These are phyloP conservation scores for Gamsiella multidivaricata DNA, from an alignment of 192 early-diverging fungal genomes.

Conservation along the genomic window DNA sequence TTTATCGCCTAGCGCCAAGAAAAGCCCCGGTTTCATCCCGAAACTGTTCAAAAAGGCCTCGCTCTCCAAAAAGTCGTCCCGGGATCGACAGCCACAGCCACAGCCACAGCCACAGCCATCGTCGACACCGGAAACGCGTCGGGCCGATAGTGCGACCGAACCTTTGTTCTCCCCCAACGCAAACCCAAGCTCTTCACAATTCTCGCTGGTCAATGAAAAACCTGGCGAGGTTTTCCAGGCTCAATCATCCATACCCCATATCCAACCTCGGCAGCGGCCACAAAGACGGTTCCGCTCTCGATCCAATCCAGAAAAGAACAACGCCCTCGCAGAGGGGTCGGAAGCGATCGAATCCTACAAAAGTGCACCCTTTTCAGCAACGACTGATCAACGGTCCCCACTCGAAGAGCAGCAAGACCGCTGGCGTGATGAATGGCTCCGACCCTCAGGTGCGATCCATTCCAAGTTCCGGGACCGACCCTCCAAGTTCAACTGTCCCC, in stretches of 20 bases:
- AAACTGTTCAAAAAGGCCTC: conserved; percentile 20
- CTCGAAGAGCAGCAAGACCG: conserved; percentile 31
- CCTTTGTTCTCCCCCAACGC: too few species aligned
- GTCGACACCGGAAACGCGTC: background rate
- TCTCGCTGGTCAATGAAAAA: too few species aligned
- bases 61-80: background rate
- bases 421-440: conserved; percentile 50
- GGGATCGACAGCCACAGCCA: background rate
- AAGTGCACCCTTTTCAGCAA: background rate
- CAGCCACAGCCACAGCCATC: background rate
- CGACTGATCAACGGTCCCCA: background rate
- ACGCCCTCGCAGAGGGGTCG: too few species aligned
- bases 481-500: conserved; percentile 45
- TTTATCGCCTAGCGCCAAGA: background rate
- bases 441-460: conserved; percentile 43
- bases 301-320: background rate
- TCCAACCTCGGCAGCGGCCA: background rate
- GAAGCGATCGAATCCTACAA: background rate
- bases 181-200: too few species aligned
- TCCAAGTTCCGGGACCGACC: conserved; percentile 39
- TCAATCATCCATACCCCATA: too few species aligned
- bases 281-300: background rate
- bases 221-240: too few species aligned
- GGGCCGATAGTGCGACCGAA: background rate
- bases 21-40: background rate